Base-by-base conservation (phyloP, 345 rosid genomes). In the Citrus inodora region DNA sequence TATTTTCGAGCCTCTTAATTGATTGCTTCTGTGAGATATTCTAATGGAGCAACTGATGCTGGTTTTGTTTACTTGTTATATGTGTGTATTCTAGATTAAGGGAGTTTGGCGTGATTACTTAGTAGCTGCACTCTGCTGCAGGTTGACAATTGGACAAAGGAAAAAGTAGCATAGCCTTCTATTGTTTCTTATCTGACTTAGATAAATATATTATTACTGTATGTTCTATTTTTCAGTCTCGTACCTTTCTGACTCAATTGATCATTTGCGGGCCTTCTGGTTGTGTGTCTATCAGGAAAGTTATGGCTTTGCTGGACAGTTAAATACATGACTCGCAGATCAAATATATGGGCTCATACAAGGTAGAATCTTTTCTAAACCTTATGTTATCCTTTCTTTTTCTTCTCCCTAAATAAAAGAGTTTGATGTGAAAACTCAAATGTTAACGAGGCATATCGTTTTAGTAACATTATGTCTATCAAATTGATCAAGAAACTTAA, bases 71-170 rank as follows among this genome's bases (percentile, higher is more conserved):
- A 64, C 69, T 30, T 60, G 42, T 75, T 74, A 2, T 32, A 37
- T 35, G 51, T 46, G 8, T 42, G 24, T 68, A 46, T 42, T 61
- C 56, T 67, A 46, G 27, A 42, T 38, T 22, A 42, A 10, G 66
- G 19, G 53, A n/a, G 66, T 33, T 66, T 78, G 37, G 32, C 27
- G 67, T 63, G 75, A 37, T 76, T 80, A 21, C 66, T 59, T 73
- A 63, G 24, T 21, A 62, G 58, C 46, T 40, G 37, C 37, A 35
- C 37, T 35, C 37, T 35, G 37, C 37, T 35, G 32, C 60, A 22
- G 82, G 66, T 25, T 78, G 65, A 76, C 75, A 55, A 53, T 71
- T 75, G 67, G 28, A 38, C 42, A 66, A 33, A 33, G 40, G 48
- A 72, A 58, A 68, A 56, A 76, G 6, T 46, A 40, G 38, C 9